Evolutionary conservation across 2,329 filamentous ascomycete genomes (phyloP), one percentile per base, ranked within the genome.

Genomic region (Trichoderma breve): DNA sequence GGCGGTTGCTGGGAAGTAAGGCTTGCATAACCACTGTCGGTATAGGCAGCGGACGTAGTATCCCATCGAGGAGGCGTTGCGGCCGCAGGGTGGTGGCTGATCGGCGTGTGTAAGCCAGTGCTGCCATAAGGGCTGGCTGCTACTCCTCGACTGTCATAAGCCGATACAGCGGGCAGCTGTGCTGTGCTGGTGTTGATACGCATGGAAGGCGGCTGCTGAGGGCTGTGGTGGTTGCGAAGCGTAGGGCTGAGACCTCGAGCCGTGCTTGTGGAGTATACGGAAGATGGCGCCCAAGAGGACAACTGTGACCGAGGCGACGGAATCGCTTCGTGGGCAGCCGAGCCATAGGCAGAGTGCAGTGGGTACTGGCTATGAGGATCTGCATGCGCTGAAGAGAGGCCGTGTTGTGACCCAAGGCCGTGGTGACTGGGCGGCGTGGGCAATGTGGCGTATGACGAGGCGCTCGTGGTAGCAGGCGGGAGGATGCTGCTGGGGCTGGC

Each of bases 231-330:
- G 68, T 80, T 76, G 43, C 81, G 79, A 51, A 82, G 75, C 67
- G 74, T 76, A 4, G 81, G 81, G 73, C 81, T 83, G 36, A 89
- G 79, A 0, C 85, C 81, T n/a, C 86, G 83, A 8, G 77, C 76
- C 8, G 80, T 73, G 1, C 78, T 75, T 1, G 81, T 78, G 2
- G 78, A 76, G 71, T 83, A 83, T 14, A 78, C 74, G 2, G 79
- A 75, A 7, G 77, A 76, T 2, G 81, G 75, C 15, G 82, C 80
- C 87, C 87, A 89, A n/a, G 81, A 89, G 18, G 81, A 80, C 1
- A 84, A 79, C 4, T 84, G 81, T 1, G 83, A 83, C 3, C 87
- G 82, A 0, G 87, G 87, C 9, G 87, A 89, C 0, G 86, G 82
- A 34, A 89, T 83, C 5, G 83, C 80, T 58, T 88, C 86, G 57